Percentiles rank a stretch among this genome's conserved stretches.
Conservation (phyloP, 805 yeast genomes). For the Hanseniaspora vineae region DNA sequence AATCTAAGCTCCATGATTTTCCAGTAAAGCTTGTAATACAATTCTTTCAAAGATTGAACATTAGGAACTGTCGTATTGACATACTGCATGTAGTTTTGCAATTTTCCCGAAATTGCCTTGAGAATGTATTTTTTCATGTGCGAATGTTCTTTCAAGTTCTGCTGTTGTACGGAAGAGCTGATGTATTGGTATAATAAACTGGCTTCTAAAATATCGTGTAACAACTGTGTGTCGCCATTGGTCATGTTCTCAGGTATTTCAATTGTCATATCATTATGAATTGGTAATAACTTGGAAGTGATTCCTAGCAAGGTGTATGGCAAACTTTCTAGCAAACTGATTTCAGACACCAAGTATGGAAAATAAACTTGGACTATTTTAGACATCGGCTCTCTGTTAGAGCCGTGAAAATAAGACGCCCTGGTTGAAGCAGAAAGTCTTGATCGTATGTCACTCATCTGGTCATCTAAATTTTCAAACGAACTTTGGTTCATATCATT, state of each 20-base stretch:
- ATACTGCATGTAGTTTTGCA: constrained; percentile 30
- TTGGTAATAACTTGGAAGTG: constrained; percentile 43
- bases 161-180: constrained; percentile 17
- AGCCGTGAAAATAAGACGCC: not conserved
- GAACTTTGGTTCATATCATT: not conserved
- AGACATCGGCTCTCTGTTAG: constrained; percentile 10
- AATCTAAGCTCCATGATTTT: constrained; percentile 47
- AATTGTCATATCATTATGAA: constrained; percentile 18
- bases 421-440: constrained; percentile 3
- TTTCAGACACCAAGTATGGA: constrained; percentile 25
- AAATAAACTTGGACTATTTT: constrained; percentile 20
- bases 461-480: not conserved
- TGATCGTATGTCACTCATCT: not conserved
- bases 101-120: constrained; percentile 30
- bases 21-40: constrained; percentile 30
- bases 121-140: constrained; percentile 47
- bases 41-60: constrained; percentile 18
- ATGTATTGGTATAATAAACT: constrained; percentile 51
- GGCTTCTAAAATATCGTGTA: constrained; percentile 53
- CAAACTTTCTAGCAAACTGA: constrained; percentile 32
- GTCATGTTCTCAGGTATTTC: constrained; percentile 40
- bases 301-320: constrained; percentile 48
- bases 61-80: constrained; percentile 34
- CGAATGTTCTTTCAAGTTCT: not conserved
- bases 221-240: constrained; percentile 40